phyloP scores from a whole-genome alignment of 306 rosid species.

The Coriaria nepalensis region DNA sequence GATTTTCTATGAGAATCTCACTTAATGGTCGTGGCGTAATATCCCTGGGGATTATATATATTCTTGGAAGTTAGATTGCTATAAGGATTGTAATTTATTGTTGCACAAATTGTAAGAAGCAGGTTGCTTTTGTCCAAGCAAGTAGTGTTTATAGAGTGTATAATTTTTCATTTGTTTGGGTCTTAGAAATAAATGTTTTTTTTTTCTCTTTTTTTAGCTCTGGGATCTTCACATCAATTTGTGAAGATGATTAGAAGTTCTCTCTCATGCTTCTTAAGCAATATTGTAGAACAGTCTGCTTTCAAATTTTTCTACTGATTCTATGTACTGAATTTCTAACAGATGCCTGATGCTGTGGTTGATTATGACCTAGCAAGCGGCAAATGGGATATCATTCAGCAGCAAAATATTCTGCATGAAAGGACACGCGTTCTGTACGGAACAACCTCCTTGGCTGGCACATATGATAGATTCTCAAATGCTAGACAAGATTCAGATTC shows the following conservation, averaged over 20 bases:
- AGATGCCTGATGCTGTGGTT: constrained; percentile 97
- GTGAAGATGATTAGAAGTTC: not conserved
- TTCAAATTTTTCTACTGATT: not conserved
- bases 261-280: too few species aligned
- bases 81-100: too few species aligned
- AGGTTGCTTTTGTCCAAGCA: too few species aligned
- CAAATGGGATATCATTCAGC: constrained; percentile 81
- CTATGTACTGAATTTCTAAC: constrained; percentile 19
- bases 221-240: not conserved
- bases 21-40: too few species aligned
- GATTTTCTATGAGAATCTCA: too few species aligned
- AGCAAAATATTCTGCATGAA: constrained; percentile 80
- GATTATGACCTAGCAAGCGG: constrained; percentile 83
- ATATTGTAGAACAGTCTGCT: not conserved
- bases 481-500: constrained; percentile 21
- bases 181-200: too few species aligned
- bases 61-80: too few species aligned
- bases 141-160: too few species aligned
- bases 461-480: constrained; percentile 20
- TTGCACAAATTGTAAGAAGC: too few species aligned
- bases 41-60: too few species aligned
- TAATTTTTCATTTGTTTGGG: too few species aligned
- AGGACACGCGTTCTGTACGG: constrained; percentile 76
- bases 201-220: not conserved
- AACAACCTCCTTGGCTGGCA: constrained; percentile 34